Evolutionary conservation across 805 yeast genomes (phyloP).

Genomic region (Blastobotrys attinorum): DNA sequence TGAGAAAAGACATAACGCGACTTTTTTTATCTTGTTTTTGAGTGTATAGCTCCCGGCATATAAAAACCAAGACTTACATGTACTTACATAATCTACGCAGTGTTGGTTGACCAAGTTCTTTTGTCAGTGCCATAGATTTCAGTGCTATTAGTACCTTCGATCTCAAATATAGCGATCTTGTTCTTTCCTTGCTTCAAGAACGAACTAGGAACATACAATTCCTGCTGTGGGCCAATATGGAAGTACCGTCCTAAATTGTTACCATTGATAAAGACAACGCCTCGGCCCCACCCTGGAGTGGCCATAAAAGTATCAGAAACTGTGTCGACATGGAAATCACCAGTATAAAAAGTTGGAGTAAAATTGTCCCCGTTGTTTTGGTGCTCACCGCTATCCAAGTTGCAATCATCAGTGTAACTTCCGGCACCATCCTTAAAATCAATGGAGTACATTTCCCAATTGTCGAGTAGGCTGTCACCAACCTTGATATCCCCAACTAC

Average conservation of each 20-base stretch:
- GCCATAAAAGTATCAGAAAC: constrained; percentile 2
- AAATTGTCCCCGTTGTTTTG: not conserved
- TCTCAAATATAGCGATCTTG: constrained; percentile 2
- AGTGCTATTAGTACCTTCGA: not conserved
- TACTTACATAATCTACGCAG: too few species aligned
- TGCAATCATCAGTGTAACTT: not conserved
- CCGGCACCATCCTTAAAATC: not conserved
- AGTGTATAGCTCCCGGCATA: too few species aligned
- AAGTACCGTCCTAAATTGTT: constrained; percentile 3
- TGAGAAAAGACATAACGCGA: too few species aligned
- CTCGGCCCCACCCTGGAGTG: constrained; percentile 4
- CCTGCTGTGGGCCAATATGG: constrained; percentile 4
- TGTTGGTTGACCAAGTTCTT: not conserved
- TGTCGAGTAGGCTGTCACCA: not conserved
- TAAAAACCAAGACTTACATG: too few species aligned
- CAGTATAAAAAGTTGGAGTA: constrained; percentile 1
- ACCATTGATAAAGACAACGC: constrained; percentile 5
- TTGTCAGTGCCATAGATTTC: not conserved
- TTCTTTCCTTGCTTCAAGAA: not conserved
- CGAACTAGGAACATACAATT: constrained; percentile 2
- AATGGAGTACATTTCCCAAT: constrained; percentile 2
- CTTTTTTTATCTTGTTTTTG: too few species aligned
- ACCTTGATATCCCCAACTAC: constrained; percentile 3
- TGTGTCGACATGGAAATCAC: not conserved
- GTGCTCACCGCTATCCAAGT: not conserved